Percentiles rank a stretch among this genome's conserved stretches.
Evolutionary conservation across 108 stramenopile species (phyloP).

Genomic region (Cyclotella baltica): DNA sequence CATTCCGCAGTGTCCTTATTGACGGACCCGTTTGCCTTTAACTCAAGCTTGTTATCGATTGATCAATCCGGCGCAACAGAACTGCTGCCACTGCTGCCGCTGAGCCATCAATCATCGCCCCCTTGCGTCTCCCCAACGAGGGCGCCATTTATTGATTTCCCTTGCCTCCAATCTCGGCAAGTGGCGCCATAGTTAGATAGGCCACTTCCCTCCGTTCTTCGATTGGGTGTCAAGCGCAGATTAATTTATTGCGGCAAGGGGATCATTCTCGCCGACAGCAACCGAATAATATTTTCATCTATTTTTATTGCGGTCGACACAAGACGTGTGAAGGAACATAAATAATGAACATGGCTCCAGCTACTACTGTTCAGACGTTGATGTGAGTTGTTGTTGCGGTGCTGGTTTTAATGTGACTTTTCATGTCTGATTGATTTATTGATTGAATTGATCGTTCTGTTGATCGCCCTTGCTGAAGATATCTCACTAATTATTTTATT

Average conservation of each 20-base stretch:
- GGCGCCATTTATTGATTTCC: not conserved
- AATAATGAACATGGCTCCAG: too few relatives aligned
- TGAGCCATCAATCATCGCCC: not conserved
- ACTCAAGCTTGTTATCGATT: not conserved
- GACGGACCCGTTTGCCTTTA: not conserved
- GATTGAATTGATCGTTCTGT: not conserved
- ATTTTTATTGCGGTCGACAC: too few relatives aligned
- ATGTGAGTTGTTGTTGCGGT: slow-evolving; percentile 13
- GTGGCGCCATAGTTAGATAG: too few relatives aligned
- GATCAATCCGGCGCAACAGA: not conserved
- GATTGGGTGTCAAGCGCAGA: not conserved
- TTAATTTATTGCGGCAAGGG: not conserved
- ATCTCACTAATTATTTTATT: too few relatives aligned
- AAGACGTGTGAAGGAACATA: not conserved
- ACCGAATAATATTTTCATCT: not conserved
- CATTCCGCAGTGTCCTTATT: too few relatives aligned
- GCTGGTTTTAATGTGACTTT: not conserved
- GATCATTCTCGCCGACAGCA: not conserved
- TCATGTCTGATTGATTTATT: not conserved
- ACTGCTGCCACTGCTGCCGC: not conserved
- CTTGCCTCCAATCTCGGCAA: not conserved
- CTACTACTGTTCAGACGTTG: slow-evolving; percentile 10
- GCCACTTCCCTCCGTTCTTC: not conserved
- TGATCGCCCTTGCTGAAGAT: too few relatives aligned
- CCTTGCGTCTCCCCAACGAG: not conserved